Conservation (phyloP, 305 asterid genomes). For the Withania somnifera region DNA sequence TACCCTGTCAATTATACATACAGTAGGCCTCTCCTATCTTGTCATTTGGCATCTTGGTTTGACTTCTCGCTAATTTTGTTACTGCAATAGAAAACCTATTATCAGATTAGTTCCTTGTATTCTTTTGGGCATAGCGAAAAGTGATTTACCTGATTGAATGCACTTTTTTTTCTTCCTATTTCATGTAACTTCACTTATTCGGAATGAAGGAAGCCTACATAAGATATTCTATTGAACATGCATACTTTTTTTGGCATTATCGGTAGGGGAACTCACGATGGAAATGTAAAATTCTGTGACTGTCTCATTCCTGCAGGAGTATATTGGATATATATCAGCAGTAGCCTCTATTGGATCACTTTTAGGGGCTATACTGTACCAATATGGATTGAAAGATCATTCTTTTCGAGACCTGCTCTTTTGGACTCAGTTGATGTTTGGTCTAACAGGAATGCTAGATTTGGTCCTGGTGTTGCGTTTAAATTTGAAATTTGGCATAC, state of each 20-base stretch:
- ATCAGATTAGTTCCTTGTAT: background rate
- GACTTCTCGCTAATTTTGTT: background rate
- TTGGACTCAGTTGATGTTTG: conserved; percentile 69
- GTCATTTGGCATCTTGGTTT: background rate
- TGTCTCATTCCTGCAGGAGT: conserved; percentile 38
- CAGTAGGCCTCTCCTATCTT: background rate
- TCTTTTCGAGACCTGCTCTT: conserved; percentile 73
- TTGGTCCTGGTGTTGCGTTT: conserved; percentile 57
- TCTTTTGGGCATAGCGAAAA: background rate
- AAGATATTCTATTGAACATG: background rate
- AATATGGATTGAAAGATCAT: conserved; percentile 50
- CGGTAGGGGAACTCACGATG: background rate
- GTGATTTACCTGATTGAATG: background rate
- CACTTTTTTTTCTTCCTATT: background rate
- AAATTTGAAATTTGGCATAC: conserved; percentile 62
- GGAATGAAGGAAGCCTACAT: background rate
- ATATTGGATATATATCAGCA: conserved; percentile 66
- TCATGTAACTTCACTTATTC: background rate
- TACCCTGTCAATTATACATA: background rate
- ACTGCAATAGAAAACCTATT: background rate
- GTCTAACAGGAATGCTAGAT: conserved; percentile 77
- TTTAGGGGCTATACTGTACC: conserved; percentile 65
- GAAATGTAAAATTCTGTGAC: background rate
- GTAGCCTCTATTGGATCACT: conserved; percentile 78
- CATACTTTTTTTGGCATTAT: background rate